Evolutionary conservation across 75 land plant species (phyloP), one percentile per base, ranked within the genome.

Genomic region (Cryptomeria japonica): DNA sequence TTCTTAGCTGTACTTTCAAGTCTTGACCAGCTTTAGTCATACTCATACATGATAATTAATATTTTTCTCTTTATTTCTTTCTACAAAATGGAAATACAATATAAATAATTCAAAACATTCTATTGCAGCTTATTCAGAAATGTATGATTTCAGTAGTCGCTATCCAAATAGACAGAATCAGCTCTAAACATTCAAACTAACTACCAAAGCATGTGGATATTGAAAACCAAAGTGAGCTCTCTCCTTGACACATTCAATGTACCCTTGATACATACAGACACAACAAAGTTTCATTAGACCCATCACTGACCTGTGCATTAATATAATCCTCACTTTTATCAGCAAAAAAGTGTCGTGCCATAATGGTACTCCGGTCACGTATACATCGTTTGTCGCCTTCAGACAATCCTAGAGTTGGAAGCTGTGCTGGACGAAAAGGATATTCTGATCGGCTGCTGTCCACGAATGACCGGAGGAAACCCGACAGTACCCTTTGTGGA

Each of bases 261-360:
- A 75, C 77, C 44, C n/a, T 82, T 22, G 16, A n/a, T 82, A 89
- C 38, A 0, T 42, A 89, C 79, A 53, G 31, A 47, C 31, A 86
- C 42, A 80, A 88, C 32, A 36, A 36, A 18, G 44, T 8, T n/a
- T 31, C 18, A 89, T 76, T 7, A 34, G 16, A 79, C 46, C 13
- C 72, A 44, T 49, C 36, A 18, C 34, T 46, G 80, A 96, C 99
- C 99, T 98, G 99, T 32, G 95, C 93, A 92, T 93, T 90, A 15
- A 94, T 94, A 88, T 92, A 98, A 11, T 95, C 96, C 79, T 97
- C 97, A 53, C 94, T 94, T 87, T 92, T 94, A 88, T 98, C 96
- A 41, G 96, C 97, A 90, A 98, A 98, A 86, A 98, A 86, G 68
- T 98, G 99, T 5, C 97, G 89, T 44, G 95, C 99, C 97, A 98